Evolutionary conservation across 2,329 filamentous ascomycete genomes (phyloP).

Genomic region (Coniochaeta hoffmannii): DNA sequence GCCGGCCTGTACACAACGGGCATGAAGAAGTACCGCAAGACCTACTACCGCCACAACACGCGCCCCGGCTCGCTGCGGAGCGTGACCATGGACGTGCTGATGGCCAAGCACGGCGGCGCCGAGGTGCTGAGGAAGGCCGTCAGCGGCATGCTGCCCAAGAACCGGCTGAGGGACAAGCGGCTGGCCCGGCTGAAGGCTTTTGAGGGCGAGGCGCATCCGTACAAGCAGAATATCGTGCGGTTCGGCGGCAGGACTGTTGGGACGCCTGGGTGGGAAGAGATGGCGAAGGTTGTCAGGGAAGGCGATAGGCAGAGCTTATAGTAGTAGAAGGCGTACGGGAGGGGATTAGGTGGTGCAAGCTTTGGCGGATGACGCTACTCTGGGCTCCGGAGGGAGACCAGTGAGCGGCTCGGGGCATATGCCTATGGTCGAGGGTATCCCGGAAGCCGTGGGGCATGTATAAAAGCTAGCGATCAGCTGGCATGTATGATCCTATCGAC

Average conservation of each 20-base stretch:
- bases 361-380: background rate
- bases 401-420: background rate
- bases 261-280: constrained; percentile 43
- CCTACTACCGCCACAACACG: constrained; percentile 92
- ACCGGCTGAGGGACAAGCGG: constrained; percentile 79
- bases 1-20: constrained; percentile 81
- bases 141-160: constrained; percentile 96
- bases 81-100: constrained; percentile 92
- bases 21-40: constrained; percentile 88
- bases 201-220: constrained; percentile 87
- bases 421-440: background rate
- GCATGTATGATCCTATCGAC: background rate
- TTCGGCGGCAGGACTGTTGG: constrained; percentile 56
- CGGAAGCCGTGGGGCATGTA: background rate
- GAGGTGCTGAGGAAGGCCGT: constrained; percentile 91
- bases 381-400: background rate
- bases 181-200: constrained; percentile 89
- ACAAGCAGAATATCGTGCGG: constrained; percentile 77
- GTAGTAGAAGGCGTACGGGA: too few relatives aligned
- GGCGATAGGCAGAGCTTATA: constrained; percentile 44
- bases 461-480: background rate
- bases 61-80: constrained; percentile 77
- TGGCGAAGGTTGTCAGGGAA: constrained; percentile 41
- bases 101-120: constrained; percentile 86
- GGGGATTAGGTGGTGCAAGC: background rate